Base-by-base conservation (phyloP, 345 rosid genomes). In the Adansonia digitata region DNA sequence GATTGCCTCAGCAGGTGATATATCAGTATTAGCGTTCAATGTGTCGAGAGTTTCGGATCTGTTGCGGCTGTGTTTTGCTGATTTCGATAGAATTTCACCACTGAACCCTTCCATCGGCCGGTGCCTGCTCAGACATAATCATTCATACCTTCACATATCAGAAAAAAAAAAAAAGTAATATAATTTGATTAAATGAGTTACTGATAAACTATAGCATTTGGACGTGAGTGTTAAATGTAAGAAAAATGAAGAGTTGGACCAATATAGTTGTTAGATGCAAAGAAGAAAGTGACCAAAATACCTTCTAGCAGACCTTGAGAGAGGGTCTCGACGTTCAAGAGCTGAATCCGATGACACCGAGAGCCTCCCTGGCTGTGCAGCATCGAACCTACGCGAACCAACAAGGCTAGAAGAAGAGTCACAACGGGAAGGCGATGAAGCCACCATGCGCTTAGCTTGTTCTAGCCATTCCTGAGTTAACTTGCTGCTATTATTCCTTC, bases 251-350 rank as follows among this genome's bases (percentile, higher is more conserved):
- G n/a, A n/a, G n/a, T n/a, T n/a, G n/a, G n/a, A n/a, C n/a, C n/a
- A n/a, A n/a, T n/a, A n/a, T n/a, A n/a, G n/a, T n/a, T n/a, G n/a
- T n/a, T n/a, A n/a, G 17, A 24, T 20, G 9, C 20, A 5, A 24
- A 20, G 29, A 53, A 20, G 10, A 11, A 53, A 53, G n/a, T 12
- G 48, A 10, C 11, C 20, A 29, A 22, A 53, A 22, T 53, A 53
- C 94, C 90, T 90, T 85, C 94, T 71, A 22, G 94, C 92, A 29
- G 90, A 88, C 82, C 94, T 77, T 31, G 90, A 90, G 53, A 86
- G 88, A 52, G 88, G 88, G 66, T 88, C 89, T 31, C 90, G 82
- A 13, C 84, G 75, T 46, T 88, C 94, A 37, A 88, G 29, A 1
- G 85, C 72, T 1, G 86, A n/a, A n/a, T n/a, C n/a, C n/a, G n/a